Evolutionary conservation across 2,329 filamentous ascomycete genomes (phyloP), one percentile per base, ranked within the genome.

Genomic region (Ophiostoma novo-ulmi): DNA sequence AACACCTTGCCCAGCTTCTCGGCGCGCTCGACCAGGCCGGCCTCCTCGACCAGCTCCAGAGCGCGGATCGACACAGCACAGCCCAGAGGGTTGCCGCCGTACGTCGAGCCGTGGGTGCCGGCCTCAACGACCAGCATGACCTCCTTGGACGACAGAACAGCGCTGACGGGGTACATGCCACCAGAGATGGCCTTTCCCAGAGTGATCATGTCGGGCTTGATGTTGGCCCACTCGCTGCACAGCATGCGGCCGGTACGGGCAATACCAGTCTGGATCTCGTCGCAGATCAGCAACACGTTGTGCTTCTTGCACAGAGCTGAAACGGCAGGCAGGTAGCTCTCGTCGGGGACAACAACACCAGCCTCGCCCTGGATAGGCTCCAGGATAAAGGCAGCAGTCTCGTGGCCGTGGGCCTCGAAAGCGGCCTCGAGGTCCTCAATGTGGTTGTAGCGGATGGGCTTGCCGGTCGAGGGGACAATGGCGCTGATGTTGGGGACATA

Each of bases 251-350:
- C 95, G 22, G 95, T 99, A 74, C 95, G 90, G 70, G 93, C 95
- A 78, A 99, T 97, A 75, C 94, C 94, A 5, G 95, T 99, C 82
- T 99, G 95, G 77, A 99, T 97, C 85, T 99, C 95, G 79, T 99
- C 95, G 80, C 92, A 97, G 80, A 99, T 98, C 78, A 99, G 83
- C 67, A 99, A 88, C 55, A 97, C 93, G 74, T 97, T 97, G 85
- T 98, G 88, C 85, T 97, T 91, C 81, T 92, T 93, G 84, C 95
- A 99, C 35, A 98, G 89, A 35, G 87, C 91, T 70, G 93, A 87
- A 65, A 94, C 92, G 77, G 90, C 88, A 75, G 84, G 81, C 44
- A 99, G 87, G 81, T 99, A 99, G 80, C 90, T 89, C 69, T 94
- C 92, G 75, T 94, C 91, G 6, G 95, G 95, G 11, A 98, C 95